Evolutionary conservation across 306 rosid species (phyloP).

Genomic region (Myrica gale): DNA sequence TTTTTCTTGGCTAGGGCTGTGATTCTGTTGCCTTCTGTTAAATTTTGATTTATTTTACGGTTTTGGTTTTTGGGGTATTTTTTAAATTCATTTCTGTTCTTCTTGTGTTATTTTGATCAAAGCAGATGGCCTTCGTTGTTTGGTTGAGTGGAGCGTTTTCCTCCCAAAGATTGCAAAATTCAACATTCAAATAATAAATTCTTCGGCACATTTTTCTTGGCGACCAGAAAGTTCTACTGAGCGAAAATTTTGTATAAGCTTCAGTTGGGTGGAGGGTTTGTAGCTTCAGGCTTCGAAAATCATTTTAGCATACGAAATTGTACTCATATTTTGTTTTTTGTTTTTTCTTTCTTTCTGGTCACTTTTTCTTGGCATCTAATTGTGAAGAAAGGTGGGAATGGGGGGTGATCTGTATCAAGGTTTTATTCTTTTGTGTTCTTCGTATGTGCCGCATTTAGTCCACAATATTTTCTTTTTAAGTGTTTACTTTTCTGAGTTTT

Average conservation of each 20-base stretch:
- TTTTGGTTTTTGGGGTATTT: not conserved
- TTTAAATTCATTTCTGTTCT: not conserved
- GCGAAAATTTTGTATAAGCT: not conserved
- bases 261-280: not conserved
- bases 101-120: not conserved
- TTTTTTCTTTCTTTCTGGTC: not conserved
- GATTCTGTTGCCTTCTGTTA: not conserved
- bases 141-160: constrained; percentile 7
- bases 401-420: no score
- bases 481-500: not conserved
- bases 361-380: no score
- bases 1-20: not conserved
- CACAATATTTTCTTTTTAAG: not conserved
- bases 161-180: not conserved
- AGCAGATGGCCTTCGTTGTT: not conserved
- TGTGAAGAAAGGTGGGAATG: no score
- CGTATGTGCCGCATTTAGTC: not conserved
- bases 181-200: not conserved
- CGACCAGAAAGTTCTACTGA: not conserved
- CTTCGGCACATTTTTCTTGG: not conserved
- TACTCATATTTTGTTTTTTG: not conserved
- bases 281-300: not conserved
- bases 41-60: not conserved
- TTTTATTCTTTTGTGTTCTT: not conserved
- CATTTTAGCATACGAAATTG: not conserved